Percentiles rank a stretch among this genome's conserved stretches.
Conservation (phyloP, 2,329 filamentous ascomycete species). For the Lasiodiplodia sp. region DNA sequence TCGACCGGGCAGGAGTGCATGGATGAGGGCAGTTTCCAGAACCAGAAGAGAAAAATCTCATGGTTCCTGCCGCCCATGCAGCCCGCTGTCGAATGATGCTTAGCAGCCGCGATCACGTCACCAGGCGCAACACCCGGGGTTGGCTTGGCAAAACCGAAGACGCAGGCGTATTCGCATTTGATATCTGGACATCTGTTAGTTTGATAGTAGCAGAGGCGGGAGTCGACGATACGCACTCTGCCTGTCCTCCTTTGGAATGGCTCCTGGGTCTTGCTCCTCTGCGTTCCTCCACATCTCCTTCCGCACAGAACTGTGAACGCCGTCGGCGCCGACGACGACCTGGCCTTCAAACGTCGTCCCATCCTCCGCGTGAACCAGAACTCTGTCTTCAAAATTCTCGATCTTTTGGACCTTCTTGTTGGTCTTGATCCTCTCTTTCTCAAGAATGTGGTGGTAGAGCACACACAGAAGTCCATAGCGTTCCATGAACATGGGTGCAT, state of each 20-base stretch:
- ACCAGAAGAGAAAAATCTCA: constrained; percentile 3
- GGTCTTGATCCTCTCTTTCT: constrained; percentile 36
- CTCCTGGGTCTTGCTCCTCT: background rate
- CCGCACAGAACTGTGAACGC: constrained; percentile 28
- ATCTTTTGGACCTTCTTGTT: constrained; percentile 25
- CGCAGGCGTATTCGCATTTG: constrained; percentile 20
- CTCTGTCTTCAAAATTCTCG: background rate
- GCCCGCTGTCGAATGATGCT: background rate
- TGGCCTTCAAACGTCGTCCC: background rate
- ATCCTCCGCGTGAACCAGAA: background rate
- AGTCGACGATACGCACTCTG: background rate
- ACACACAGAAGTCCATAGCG: constrained; percentile 30
- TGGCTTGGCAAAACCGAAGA: constrained; percentile 5
- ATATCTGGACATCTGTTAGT: background rate
- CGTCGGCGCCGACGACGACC: constrained; percentile 25
- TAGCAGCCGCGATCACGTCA: background rate
- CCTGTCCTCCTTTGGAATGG: constrained; percentile 3
- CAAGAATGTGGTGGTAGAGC: constrained; percentile 36
- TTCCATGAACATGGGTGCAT: constrained; percentile 23
- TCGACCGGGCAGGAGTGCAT: constrained; percentile 1
- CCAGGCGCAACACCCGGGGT: background rate
- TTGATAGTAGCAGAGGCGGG: background rate
- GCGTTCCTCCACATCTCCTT: constrained; percentile 27
- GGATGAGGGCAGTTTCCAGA: background rate
- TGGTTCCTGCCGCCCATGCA: constrained; percentile 6